phyloP scores from a whole-genome alignment of 257 asterid species.

The Solanum pennellii region DNA sequence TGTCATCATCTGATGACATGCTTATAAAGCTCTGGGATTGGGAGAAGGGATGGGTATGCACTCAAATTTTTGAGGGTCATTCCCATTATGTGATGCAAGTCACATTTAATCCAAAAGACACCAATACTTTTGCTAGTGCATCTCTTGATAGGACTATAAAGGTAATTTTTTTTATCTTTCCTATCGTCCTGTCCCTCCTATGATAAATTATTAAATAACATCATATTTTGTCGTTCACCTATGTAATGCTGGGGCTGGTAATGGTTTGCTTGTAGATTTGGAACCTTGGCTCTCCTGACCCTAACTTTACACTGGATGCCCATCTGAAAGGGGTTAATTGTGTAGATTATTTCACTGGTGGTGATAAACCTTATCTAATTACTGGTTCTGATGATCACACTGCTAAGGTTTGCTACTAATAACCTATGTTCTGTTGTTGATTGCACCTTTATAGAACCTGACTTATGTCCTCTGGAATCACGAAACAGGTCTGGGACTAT shows the following conservation, averaged over 20 bases:
- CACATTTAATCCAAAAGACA: conserved; percentile 95
- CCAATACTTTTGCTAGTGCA: conserved; percentile 98
- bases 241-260: neutral
- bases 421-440: conserved; percentile 4
- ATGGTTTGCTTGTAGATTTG: conserved; percentile 56
- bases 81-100: conserved; percentile 99
- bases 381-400: conserved; percentile 99
- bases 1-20: conserved; percentile 99
- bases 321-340: conserved; percentile 96
- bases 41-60: conserved; percentile 97
- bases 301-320: conserved; percentile 95
- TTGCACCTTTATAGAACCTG: neutral
- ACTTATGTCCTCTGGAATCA: conserved; percentile 6
- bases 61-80: conserved; percentile 98
- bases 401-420: conserved; percentile 64
- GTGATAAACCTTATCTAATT: conserved; percentile 89
- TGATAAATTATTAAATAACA: neutral
- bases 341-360: conserved; percentile 96
- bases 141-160: conserved; percentile 95
- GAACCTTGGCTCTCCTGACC: conserved; percentile 99
- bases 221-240: neutral
- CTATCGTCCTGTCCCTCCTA: neutral
- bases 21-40: conserved; percentile 99
- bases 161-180: conserved; percentile 26
- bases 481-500: conserved; percentile 91